These are phyloP conservation scores for Cylindrotheca fusiformis DNA, from an alignment of 108 stramenopile species.

Conservation along the genomic window DNA sequence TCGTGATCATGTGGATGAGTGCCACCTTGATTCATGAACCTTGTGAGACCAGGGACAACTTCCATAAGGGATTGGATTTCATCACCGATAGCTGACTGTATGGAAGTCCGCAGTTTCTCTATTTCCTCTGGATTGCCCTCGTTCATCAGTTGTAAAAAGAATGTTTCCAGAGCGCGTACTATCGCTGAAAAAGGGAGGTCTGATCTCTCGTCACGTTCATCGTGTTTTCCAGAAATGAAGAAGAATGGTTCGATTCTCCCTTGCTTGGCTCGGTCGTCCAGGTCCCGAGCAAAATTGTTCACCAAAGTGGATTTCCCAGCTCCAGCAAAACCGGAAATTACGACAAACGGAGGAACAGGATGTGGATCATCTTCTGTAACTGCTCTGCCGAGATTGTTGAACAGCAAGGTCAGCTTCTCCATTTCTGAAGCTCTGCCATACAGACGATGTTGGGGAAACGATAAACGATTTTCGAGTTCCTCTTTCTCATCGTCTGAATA, in stretches of 20 bases:
- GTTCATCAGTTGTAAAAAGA: conserved; percentile 12
- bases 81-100: conserved; percentile 6
- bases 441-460: not conserved
- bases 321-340: conserved; percentile 18
- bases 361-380: not conserved
- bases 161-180: conserved; percentile 11
- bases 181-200: too few species aligned
- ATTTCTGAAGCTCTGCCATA: not conserved
- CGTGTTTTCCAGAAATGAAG: too few species aligned
- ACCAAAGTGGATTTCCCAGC: conserved; percentile 41
- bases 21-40: conserved; percentile 5
- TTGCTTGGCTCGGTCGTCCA: conserved; percentile 5
- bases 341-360: conserved; percentile 23
- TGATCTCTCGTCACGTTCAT: too few species aligned
- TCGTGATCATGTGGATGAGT: not conserved
- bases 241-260: not conserved
- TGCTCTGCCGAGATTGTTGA: not conserved
- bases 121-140: conserved; percentile 1
- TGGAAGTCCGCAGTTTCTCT: conserved; percentile 9
- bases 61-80: too few species aligned
- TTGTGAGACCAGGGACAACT: conserved; percentile 15
- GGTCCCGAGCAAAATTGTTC: conserved; percentile 13
- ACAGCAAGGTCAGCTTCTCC: not conserved
- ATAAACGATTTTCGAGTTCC: not conserved
- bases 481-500: not conserved